Conservation (phyloP, 192 early-diverging fungal species). For the Linnemannia exigua region DNA sequence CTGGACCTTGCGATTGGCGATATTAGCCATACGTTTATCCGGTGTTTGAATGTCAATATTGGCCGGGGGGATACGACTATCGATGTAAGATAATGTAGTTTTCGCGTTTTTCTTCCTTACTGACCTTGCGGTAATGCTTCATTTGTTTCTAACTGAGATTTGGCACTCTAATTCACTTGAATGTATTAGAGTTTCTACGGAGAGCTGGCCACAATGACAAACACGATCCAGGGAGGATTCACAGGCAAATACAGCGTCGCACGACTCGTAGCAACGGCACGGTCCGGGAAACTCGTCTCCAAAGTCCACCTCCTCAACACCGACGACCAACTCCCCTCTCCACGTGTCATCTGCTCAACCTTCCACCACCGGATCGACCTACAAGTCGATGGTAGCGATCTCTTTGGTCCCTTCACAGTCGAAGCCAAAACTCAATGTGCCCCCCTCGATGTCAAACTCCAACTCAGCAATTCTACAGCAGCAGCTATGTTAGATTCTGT, state of each 20-base stretch:
- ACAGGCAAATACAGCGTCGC: constrained; percentile 40
- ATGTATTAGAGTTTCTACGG: constrained; percentile 41
- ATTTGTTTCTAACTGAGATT: background rate
- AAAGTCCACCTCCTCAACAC: constrained; percentile 47
- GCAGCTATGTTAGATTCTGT: background rate
- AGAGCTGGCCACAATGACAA: constrained; percentile 27
- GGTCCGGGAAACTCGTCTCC: constrained; percentile 11
- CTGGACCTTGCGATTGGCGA: constrained; percentile 48
- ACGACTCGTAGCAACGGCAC: constrained; percentile 16
- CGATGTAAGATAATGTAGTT: constrained; percentile 34
- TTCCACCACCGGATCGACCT: constrained; percentile 22
- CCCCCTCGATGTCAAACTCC: constrained; percentile 32
- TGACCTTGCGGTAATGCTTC: background rate
- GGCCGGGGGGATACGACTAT: constrained; percentile 36
- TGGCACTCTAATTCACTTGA: background rate
- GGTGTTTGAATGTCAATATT: constrained; percentile 17
- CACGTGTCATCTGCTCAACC: constrained; percentile 33
- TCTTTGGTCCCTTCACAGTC: constrained; percentile 51
- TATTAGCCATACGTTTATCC: constrained; percentile 53
- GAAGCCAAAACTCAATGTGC: constrained; percentile 50
- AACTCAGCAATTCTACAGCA: background rate
- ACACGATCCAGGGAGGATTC: constrained; percentile 12
- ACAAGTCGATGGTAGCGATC: constrained; percentile 39
- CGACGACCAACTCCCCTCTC: constrained; percentile 42
- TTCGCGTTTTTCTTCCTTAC: background rate